Conservation (phyloP, 768 basidiomycete genomes). For the Guyanaporus albipodus region DNA sequence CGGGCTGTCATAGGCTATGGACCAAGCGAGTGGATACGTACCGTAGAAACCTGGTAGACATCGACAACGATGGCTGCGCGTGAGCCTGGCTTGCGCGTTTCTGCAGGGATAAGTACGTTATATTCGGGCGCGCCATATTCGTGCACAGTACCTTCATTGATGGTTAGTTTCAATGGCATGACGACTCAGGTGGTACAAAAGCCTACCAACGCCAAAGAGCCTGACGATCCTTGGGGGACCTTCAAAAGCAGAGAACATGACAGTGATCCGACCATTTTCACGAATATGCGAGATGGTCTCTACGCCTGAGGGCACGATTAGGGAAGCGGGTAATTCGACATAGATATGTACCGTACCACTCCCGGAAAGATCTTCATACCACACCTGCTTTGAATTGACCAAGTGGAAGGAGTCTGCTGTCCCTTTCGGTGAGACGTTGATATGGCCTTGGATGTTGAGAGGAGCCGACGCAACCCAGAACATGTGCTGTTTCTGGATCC, state of each 20-base stretch:
- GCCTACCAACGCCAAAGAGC: conserved; percentile 52
- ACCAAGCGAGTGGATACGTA: conserved; percentile 22
- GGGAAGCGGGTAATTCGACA: background rate
- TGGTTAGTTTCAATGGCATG: background rate
- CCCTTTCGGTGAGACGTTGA: conserved; percentile 70
- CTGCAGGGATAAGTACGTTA: conserved; percentile 44
- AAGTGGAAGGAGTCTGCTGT: conserved; percentile 60
- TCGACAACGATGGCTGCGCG: conserved; percentile 57
- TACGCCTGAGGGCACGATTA: conserved; percentile 33
- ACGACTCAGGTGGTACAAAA: background rate
- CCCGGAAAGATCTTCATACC: conserved; percentile 71
- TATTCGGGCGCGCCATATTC: conserved; percentile 64
- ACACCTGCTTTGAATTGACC: conserved; percentile 48
- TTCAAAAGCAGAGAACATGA: conserved; percentile 58
- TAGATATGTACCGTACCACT: conserved; percentile 44
- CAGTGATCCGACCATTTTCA: conserved; percentile 59
- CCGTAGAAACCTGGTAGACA: conserved; percentile 50
- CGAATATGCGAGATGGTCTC: conserved; percentile 60
- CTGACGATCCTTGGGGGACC: conserved; percentile 55
- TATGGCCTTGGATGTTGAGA: conserved; percentile 49
- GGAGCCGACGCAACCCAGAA: conserved; percentile 74
- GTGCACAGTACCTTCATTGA: conserved; percentile 46
- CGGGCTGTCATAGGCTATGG: background rate
- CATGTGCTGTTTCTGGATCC: conserved; percentile 60
- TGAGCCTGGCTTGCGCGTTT: conserved; percentile 51